Base-by-base conservation (phyloP, 768 basidiomycete species). In the Psilocybe cyanescens region DNA sequence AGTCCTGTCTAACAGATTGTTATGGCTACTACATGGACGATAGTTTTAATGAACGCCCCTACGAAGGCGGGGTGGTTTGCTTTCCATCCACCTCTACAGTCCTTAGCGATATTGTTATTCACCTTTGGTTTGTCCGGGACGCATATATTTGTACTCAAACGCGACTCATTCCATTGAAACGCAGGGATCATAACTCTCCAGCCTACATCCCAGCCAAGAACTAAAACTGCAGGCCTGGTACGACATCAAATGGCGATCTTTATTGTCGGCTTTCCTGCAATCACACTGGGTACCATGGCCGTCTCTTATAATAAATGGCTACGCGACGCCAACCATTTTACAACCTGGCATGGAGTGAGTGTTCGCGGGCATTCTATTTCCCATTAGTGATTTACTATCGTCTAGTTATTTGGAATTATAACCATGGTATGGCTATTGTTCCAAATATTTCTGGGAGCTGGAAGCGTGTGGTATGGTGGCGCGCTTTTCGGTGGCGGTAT, bases 401-500 rank as follows among this genome's bases (percentile, higher is more conserved):
- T 46, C 50, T 24, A 91, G 88, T 83, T 75, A 46, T 79, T 92
- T 57, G 94, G 92, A 0, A 72, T 90, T n/a, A 70, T 86, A 39
- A 75, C 81, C n/a, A 71, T 89, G 48, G 62, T 72, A 8, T 91
- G 89, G 90, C 74, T 93, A 46, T 28, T 86, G 14, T 58, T 82
- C 33, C 92, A 94, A 67, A 74, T 84, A 6, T 58, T 79, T 8
- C 16, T 93, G 0, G 93, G 93, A 4, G 90, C 80, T 2, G 86
- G 84, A n/a, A 91, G 88, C 53, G 90, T 92, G 14, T 93, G 92
- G 92, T 87, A 81, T 62, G 80, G 76, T 6, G 92, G 92, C 9
- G 79, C 79, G 14, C 78, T 79, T 0, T 90, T 94, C 68, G 91
- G 92, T 4, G 91, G 92, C 1, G 86, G 84, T 12, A 72, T 78